Evolutionary conservation across 441 rosid genomes (phyloP), one percentile per base, ranked within the genome.

Genomic region (Pelargonium australe): DNA sequence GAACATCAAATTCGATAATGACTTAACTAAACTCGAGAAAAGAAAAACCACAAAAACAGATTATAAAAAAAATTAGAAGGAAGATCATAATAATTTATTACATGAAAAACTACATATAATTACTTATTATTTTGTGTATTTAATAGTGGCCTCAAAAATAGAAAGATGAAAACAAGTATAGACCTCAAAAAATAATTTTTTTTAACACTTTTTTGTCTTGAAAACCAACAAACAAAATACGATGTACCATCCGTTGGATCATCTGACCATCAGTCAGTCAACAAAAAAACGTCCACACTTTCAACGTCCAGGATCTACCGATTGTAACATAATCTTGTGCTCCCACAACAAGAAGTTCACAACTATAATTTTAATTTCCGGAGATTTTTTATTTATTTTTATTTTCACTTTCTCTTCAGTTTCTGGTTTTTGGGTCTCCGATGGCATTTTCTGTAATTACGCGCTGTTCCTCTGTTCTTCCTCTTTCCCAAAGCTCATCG

Each of bases 361-460:
- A 2, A 55, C 62, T 7, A 14, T 55, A 55, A 55, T 7, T 17
- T 31, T 31, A 4, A 17, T 1, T 17, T 16, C 6, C 25, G 1
- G 3, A 55, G 62, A 20, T 20, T 20, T 31, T 31, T 31, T 31
- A 3, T 28, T 28, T 28, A 28, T 28, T 28, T 28, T 2, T n/a
- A 53, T 19, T 19, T 53, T 53, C 60, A 53, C 62, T 10, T 28
- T 58, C 63, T 58, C 11, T 19, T 58, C 62, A 1, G 11, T 55
- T 55, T 11, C 31, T 9, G 31, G 31, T 17, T 58, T 57, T 17
- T 31, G 37, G 25, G 63, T 51, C 63, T 41, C 60, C 61, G 41
- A 89, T 89, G 96, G 91, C 90, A 63, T 75, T 85, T 71, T 72
- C 91, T 65, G 86, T 87, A 61, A 70, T 80, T 62, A 53, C 83